These are phyloP conservation scores for Biancaea sappan DNA, from an alignment of 306 rosid genomes.

Conservation along the genomic window DNA sequence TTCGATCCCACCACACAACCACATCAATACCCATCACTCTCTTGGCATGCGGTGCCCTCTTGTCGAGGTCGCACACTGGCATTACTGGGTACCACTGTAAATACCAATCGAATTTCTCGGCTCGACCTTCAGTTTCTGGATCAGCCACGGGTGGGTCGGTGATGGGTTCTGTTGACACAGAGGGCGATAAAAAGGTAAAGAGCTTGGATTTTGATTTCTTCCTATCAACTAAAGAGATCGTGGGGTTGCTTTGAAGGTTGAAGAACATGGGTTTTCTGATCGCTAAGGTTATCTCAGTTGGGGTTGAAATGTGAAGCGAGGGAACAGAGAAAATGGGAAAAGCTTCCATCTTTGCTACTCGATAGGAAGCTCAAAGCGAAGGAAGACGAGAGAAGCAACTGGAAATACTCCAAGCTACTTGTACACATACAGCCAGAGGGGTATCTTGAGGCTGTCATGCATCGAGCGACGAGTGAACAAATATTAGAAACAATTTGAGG, in stretches of 20 bases:
- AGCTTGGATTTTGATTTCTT: conserved; percentile 44
- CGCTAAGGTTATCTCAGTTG: conserved; percentile 16
- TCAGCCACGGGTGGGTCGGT: conserved; percentile 39
- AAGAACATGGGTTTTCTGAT: conserved; percentile 39
- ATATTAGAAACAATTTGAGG: conserved; percentile 8
- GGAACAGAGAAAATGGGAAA: conserved; percentile 43
- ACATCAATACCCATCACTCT: conserved; percentile 81
- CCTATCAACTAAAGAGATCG: conserved; percentile 26
- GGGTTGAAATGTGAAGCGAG: conserved; percentile 43
- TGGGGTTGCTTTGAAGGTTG: conserved; percentile 32
- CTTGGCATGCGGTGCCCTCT: conserved; percentile 79
- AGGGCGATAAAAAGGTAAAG: conserved; percentile 57
- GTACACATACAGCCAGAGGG: no score
- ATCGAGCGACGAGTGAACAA: not conserved
- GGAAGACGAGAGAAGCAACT: conserved; percentile 2
- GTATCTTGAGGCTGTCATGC: not conserved
- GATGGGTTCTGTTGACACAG: conserved; percentile 49
- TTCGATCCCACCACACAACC: conserved; percentile 96
- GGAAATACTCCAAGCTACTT: not conserved
- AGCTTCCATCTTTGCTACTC: conserved; percentile 53
- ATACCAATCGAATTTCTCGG: conserved; percentile 76
- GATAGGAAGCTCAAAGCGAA: conserved; percentile 7
- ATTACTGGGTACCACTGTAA: conserved; percentile 88
- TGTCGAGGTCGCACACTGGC: conserved; percentile 86
- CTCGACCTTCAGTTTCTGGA: conserved; percentile 30